Base-by-base conservation (phyloP, 164 flowering plant species). In the Magnolia sinica region DNA sequence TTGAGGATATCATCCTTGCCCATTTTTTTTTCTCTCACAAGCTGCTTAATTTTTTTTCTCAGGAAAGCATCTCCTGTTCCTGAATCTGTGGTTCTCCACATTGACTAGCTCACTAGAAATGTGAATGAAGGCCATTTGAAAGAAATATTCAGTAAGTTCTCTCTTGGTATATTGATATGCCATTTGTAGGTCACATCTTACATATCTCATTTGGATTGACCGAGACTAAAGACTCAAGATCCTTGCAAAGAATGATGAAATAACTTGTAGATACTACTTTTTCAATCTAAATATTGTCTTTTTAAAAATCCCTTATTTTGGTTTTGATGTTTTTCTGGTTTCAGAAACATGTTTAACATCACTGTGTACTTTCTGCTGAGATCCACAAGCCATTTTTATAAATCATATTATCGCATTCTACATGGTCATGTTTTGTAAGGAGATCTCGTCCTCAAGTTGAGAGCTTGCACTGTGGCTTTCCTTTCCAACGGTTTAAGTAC, bases 71-170 rank as follows among this genome's bases (percentile, higher is more conserved):
- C 98, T 70, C 78, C 78, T 1, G 71, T 87, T 70, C 88, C 76
- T 8, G 97, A 94, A 77, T 92, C 98, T 22, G 88, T 89, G 76
- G 94, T 88, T 70, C 98, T 96, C 74, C 89, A 89, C 76, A 75
- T 96, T 73, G 97, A 90, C 73, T 88, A 91, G 73, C 95, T 96
- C 50, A 92, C 90, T 51, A 89, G 98, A 81, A 96, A 94, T 86
- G 98, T 96, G 70, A 90, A 94, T 79, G 99, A 96, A 83, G 97
- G 91, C 77, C 99, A 96, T 85, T 74, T 96, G 50, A 90, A 74
- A 83, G 99, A 96, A 86, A 96, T 96, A 73, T 96, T 96, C 80
- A 78, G 99, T 94, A 88, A 79, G 97, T 82, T 76, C 59, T 20
- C 67, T 50, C 20, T n/a, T n/a, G 2, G 58, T 8, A 19, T 64